phyloP scores from a whole-genome alignment of 1,284 basidiomycete genomes.

The Sporisorium exsertum region DNA sequence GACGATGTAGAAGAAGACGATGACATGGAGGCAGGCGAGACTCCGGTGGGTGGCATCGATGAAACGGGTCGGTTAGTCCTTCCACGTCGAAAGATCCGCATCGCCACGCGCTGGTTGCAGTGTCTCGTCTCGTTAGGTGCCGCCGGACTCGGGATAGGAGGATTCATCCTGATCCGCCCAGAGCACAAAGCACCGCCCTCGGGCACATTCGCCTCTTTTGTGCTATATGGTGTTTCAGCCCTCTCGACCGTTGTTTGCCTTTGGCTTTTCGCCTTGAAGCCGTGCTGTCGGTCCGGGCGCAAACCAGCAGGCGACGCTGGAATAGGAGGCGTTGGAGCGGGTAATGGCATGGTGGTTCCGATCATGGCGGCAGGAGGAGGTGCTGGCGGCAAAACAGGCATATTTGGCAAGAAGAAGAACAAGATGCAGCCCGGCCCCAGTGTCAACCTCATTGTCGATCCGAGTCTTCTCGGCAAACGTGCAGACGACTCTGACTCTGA shows the following conservation, averaged over 20 bases:
- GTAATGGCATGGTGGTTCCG: constrained; percentile 54
- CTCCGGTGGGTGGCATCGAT: constrained; percentile 45
- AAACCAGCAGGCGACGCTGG: constrained; percentile 2
- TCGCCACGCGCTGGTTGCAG: constrained; percentile 40
- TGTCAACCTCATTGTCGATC: constrained; percentile 64
- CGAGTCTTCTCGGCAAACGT: constrained; percentile 40
- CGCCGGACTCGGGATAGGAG: constrained; percentile 48
- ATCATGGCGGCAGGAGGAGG: constrained; percentile 33
- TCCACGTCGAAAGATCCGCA: constrained; percentile 36
- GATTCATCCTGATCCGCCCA: constrained; percentile 50
- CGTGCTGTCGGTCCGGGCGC: constrained; percentile 41
- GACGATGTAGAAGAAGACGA: constrained; percentile 41
- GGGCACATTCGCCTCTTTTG: constrained; percentile 42
- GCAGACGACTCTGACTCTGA: constrained; percentile 27
- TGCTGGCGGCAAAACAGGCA: constrained; percentile 15
- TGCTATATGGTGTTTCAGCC: constrained; percentile 48
- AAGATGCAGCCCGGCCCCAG: constrained; percentile 31
- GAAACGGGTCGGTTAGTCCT: constrained; percentile 39
- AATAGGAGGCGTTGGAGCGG: constrained; percentile 15
- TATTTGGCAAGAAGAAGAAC: constrained; percentile 49
- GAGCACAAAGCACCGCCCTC: constrained; percentile 32
- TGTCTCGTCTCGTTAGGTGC: constrained; percentile 42
- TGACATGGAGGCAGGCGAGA: constrained; percentile 26
- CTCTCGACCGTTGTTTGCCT: constrained; percentile 49
- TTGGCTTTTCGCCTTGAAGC: constrained; percentile 42